phyloP scores from a whole-genome alignment of 176 grass and related monocot species.

The Hsuehochloa calcarea region DNA sequence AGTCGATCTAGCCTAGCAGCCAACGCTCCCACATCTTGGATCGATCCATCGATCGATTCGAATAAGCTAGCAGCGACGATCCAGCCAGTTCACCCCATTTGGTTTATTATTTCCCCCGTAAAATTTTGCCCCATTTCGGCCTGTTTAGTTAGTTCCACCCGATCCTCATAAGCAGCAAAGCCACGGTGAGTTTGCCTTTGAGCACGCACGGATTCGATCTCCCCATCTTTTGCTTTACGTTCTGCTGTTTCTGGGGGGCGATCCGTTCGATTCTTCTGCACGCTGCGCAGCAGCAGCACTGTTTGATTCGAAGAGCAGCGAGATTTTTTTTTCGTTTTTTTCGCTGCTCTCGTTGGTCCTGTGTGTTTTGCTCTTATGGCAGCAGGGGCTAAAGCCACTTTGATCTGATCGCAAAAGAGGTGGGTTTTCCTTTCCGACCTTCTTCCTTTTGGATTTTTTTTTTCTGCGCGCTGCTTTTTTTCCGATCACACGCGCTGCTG shows the following conservation, averaged over 20 bases:
- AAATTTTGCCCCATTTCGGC: neutral
- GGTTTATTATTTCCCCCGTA: neutral
- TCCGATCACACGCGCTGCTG: constrained; percentile 17
- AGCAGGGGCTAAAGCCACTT: neutral
- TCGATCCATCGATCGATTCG: neutral
- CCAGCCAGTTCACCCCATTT: neutral
- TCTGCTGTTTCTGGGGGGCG: neutral
- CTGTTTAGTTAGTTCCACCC: neutral
- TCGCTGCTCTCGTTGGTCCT: neutral
- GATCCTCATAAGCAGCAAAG: neutral
- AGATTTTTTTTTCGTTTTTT: neutral
- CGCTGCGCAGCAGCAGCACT: neutral
- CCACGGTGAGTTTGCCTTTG: neutral
- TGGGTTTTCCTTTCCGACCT: neutral
- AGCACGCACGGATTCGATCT: neutral
- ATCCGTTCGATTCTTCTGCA: neutral
- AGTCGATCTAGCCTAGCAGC: neutral
- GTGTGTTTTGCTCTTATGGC: neutral
- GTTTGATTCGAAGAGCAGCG: neutral
- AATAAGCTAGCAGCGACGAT: neutral
- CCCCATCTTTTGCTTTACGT: neutral
- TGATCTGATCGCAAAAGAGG: constrained; percentile 14
- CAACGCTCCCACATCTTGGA: neutral
- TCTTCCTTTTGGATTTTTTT: neutral
- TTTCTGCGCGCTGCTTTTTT: constrained; percentile 15